Evolutionary conservation across 352 stramenopile species (phyloP), one percentile per base, ranked within the genome.

Genomic region (Globisporangium cederbergense): DNA sequence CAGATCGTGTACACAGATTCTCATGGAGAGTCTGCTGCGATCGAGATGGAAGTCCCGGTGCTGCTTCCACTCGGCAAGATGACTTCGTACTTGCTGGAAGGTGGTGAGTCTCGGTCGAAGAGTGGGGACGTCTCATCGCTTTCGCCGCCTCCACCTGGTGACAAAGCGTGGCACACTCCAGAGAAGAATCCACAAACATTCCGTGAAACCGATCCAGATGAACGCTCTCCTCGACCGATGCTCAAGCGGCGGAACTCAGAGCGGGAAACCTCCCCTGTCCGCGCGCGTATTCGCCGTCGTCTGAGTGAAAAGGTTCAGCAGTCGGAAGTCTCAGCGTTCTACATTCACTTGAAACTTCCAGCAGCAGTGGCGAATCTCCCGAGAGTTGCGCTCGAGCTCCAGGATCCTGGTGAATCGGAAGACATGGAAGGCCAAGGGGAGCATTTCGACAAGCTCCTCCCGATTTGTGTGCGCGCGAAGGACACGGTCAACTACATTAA

Each of bases 401-500:
- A 93, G 68, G 81, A 90, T 43, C 71, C 74, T n/a, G 67, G 34
- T 50, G 72, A 42, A 34, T 74, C 63, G 4, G 66, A 75, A 18
- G 45, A 53, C 6, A 32, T 58, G n/a, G 38, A 63, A 13, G 53
- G 25, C 13, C 64, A 73, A 8, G 69, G 59, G 64, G 43, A 10
- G 62, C 65, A 52, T 6, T 20, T 28, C 13, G 66, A 53, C 11
- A 69, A 52, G 38, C 51, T 90, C 10, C 62, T 93, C 54, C 79
- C 81, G 59, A 81, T 93, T 30, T 77, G 76, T 28, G 81, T 93
- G 1, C 77, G 79, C 30, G 75, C 84, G 13, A 72, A 80, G 18
- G 72, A 91, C 54, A 91, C 82, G 2, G 72, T 93, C 40, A 93
- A 91, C 71, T 90, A 88, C 58, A 89, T 93, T 51, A 93, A 93